Evolutionary conservation across 768 basidiomycete genomes (phyloP).

Genomic region (Auriscalpium orientale): DNA sequence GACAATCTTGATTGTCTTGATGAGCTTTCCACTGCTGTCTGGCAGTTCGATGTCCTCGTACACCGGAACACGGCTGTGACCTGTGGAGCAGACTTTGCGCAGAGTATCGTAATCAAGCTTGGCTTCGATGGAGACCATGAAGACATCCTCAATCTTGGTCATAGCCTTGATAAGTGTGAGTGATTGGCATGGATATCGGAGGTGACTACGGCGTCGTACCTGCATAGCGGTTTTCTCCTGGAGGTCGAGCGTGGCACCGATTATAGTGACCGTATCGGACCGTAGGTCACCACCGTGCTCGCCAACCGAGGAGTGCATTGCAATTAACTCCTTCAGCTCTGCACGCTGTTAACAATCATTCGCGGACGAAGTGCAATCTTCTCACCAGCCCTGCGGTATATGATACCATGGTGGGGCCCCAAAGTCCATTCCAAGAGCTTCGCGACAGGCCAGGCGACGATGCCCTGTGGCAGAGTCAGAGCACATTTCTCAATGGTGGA

Average conservation of each 20-base stretch:
- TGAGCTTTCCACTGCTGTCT: constrained; percentile 21
- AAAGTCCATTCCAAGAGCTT: constrained; percentile 72
- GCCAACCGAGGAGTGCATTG: constrained; percentile 70
- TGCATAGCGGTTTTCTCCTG: constrained; percentile 79
- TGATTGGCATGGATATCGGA: neutral
- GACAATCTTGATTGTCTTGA: constrained; percentile 72
- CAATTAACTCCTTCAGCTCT: constrained; percentile 83
- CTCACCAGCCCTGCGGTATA: constrained; percentile 63
- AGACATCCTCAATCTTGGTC: constrained; percentile 73
- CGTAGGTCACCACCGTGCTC: constrained; percentile 81
- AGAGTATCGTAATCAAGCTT: constrained; percentile 76
- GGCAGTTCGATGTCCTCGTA: constrained; percentile 17
- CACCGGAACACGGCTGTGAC: constrained; percentile 18
- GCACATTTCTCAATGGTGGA: too few relatives aligned
- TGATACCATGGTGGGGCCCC: constrained; percentile 84
- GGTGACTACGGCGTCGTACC: neutral
- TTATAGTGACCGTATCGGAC: constrained; percentile 81
- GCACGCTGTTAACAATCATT: neutral
- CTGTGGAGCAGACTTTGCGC: constrained; percentile 12
- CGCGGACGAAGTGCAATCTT: neutral
- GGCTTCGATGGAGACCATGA: constrained; percentile 84
- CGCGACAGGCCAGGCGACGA: constrained; percentile 81
- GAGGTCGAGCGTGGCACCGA: constrained; percentile 81
- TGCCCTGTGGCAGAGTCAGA: constrained; percentile 34
- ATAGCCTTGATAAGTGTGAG: constrained; percentile 42